These are phyloP conservation scores for Marchantia paleacea DNA, from an alignment of 225 moss, liverwort and hornwort species.

Conservation along the genomic window DNA sequence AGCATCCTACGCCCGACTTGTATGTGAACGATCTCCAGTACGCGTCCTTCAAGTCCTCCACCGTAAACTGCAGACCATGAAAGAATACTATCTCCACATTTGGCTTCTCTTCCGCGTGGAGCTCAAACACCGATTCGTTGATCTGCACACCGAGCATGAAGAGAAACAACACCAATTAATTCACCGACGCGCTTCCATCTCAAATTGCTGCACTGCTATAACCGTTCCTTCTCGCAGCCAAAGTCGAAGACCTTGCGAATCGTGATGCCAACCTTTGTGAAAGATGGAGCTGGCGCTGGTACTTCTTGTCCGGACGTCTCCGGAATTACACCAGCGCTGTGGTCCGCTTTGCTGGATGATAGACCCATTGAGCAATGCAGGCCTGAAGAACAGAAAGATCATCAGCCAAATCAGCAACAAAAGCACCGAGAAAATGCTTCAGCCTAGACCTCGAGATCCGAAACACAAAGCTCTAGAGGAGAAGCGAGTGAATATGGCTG, in stretches of 20 bases:
- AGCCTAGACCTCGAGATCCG: not conserved
- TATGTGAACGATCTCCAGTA: constrained; percentile 35
- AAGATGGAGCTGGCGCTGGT: constrained; percentile 13
- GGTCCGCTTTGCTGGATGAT: constrained; percentile 3
- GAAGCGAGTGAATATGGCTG: not conserved
- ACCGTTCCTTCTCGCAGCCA: too few species aligned
- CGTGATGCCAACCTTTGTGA: not conserved
- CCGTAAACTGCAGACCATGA: constrained; percentile 33
- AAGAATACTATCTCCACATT: constrained; percentile 38
- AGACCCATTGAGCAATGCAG: constrained; percentile 7
- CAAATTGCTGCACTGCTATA: not conserved
- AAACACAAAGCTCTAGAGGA: not conserved
- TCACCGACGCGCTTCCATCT: not conserved
- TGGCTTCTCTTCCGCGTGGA: constrained; percentile 25
- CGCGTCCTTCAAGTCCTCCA: constrained; percentile 30
- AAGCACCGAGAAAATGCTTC: not conserved
- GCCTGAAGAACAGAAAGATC: not conserved
- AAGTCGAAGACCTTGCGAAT: not conserved
- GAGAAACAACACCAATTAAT: not conserved
- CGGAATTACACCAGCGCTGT: not conserved
- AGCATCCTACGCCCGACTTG: constrained; percentile 23
- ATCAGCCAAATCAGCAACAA: too few species aligned
- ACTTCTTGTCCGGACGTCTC: constrained; percentile 14
- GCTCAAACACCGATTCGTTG: constrained; percentile 31
- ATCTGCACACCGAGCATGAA: constrained; percentile 16